Percentiles rank a stretch among this genome's conserved stretches.
Evolutionary conservation across 73 alveolate species (phyloP).

Genomic region (Tetrahymena malaccensis): DNA sequence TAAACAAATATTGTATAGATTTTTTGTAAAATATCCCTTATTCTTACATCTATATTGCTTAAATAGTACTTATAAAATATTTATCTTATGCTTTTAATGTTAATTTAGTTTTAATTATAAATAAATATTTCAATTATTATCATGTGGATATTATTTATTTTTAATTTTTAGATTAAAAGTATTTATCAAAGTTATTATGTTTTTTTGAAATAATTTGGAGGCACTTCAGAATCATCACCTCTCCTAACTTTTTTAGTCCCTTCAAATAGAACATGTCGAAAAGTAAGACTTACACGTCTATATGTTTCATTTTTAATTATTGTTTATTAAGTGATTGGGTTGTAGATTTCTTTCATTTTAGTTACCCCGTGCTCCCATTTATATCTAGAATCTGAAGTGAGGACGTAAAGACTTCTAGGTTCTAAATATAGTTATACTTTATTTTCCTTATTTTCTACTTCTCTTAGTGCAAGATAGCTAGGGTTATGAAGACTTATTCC

Average conservation of each 20-base stretch:
- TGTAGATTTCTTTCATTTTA: background rate
- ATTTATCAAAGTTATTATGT: background rate
- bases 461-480: background rate
- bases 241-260: background rate
- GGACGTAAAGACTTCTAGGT: background rate
- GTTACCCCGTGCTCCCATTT: background rate
- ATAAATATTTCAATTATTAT: background rate
- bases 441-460: background rate
- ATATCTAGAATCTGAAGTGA: background rate
- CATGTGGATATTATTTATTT: background rate
- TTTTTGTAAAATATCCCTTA: no score
- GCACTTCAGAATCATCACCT: background rate
- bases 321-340: background rate
- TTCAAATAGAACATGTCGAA: background rate
- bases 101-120: background rate
- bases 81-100: no score
- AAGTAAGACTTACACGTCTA: background rate
- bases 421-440: background rate
- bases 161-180: no score
- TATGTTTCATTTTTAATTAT: background rate
- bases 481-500: background rate
- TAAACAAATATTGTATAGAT: no score
- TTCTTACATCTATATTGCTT: no score
- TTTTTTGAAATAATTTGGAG: background rate
- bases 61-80: no score